These are phyloP conservation scores for Erythrobasidium hasegawianum DNA, from an alignment of 1,284 basidiomycete genomes.

Conservation along the genomic window DNA sequence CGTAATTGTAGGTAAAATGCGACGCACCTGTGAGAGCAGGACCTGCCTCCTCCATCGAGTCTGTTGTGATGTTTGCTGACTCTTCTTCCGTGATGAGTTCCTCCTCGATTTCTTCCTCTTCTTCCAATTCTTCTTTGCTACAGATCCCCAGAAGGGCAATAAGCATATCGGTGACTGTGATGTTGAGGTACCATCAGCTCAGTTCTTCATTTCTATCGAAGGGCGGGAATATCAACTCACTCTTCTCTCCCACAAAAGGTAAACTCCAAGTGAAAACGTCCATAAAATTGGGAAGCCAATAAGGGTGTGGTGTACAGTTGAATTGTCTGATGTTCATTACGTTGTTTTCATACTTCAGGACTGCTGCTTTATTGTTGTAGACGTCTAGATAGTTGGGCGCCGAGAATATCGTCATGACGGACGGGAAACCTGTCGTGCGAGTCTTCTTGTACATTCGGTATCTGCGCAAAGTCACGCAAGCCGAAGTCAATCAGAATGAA, in stretches of 20 bases:
- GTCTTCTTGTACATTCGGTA: conserved; percentile 98
- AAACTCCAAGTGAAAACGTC: conserved; percentile 99
- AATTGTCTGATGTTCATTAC: conserved; percentile 93
- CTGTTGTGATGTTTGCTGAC: conserved; percentile 3
- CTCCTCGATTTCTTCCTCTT: conserved; percentile 64
- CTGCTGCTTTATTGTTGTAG: conserved; percentile 93
- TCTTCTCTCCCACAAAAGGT: conserved; percentile 97
- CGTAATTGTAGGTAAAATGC: too few species aligned
- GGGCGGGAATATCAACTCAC: conserved; percentile 61
- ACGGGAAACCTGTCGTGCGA: conserved; percentile 81
- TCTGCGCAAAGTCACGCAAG: too few species aligned
- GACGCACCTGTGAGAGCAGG: conserved; percentile 1
- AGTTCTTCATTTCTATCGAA: too few species aligned
- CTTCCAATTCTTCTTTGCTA: conserved; percentile 89
- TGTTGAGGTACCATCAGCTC: conserved; percentile 52
- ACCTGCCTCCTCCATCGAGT: conserved; percentile 1
- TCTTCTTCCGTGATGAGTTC: conserved; percentile 32
- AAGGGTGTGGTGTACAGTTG: conserved; percentile 91
- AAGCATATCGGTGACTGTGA: conserved; percentile 85
- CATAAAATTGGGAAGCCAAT: conserved; percentile 98
- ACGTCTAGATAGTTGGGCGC: conserved; percentile 94
- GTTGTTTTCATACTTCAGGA: conserved; percentile 93
- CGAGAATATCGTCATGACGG: conserved; percentile 95
- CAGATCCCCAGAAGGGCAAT: conserved; percentile 91
- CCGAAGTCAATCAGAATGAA: too few species aligned